Conservation (phyloP, 2,329 filamentous ascomycete genomes). For the Botrytis squamosa region DNA sequence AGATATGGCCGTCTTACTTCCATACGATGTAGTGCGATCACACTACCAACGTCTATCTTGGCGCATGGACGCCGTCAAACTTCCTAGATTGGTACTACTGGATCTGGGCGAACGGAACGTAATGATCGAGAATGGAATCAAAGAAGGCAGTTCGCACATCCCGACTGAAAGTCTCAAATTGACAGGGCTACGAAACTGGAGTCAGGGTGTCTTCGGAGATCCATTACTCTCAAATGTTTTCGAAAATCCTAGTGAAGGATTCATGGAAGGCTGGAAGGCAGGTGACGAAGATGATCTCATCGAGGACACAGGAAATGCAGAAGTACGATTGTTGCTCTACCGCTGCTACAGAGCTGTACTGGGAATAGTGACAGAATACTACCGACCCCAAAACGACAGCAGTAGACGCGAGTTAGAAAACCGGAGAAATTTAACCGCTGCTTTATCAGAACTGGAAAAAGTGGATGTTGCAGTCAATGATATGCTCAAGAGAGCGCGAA, state of each 20-base stretch:
- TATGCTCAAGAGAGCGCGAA: conserved; percentile 31
- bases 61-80: conserved; percentile 52
- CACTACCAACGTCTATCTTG: conserved; percentile 52
- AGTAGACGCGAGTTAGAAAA: conserved; percentile 53
- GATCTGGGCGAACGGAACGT: conserved; percentile 53
- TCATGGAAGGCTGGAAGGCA: conserved; percentile 47
- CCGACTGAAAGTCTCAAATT: conserved; percentile 36
- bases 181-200: conserved; percentile 58
- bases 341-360: conserved; percentile 56
- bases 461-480: conserved; percentile 28
- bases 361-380: conserved; percentile 55
- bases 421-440: conserved; percentile 50
- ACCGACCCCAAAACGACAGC: conserved; percentile 50
- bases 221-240: conserved; percentile 54
- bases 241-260: conserved; percentile 45
- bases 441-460: conserved; percentile 48
- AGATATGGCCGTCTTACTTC: conserved; percentile 57
- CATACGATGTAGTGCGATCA: conserved; percentile 53
- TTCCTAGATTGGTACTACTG: conserved; percentile 54
- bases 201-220: conserved; percentile 59
- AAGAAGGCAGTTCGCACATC: conserved; percentile 15
- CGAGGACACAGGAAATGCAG: conserved; percentile 46
- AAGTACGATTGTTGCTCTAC: conserved; percentile 54
- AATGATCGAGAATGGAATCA: conserved; percentile 42
- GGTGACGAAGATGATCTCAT: conserved; percentile 40